phyloP scores from a whole-genome alignment of 2,329 filamentous ascomycete species.

The Aotearoamyces nothofagi region DNA sequence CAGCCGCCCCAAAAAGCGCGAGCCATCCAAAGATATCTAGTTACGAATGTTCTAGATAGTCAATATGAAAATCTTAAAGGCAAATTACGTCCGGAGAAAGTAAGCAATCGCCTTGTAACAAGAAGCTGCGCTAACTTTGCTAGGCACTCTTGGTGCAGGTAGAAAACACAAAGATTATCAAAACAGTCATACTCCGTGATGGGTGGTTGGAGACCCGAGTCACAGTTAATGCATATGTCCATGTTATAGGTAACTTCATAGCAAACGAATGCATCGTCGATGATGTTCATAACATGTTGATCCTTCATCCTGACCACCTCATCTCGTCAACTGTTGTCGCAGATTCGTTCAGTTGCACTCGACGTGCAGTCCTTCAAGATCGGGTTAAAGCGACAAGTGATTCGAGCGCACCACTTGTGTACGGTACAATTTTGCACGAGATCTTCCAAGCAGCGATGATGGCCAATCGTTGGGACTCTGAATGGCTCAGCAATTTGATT shows the following conservation, averaged over 20 bases:
- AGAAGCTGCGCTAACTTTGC: neutral
- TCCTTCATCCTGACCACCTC: constrained; percentile 88
- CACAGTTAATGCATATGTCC: constrained; percentile 60
- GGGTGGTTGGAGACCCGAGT: constrained; percentile 78
- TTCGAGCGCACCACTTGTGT: constrained; percentile 66
- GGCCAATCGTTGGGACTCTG: constrained; percentile 63
- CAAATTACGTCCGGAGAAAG: constrained; percentile 53
- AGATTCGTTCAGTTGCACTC: constrained; percentile 87
- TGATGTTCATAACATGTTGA: constrained; percentile 69
- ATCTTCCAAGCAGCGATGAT: constrained; percentile 85
- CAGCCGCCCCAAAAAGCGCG: constrained; percentile 53
- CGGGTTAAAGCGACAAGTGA: constrained; percentile 83
- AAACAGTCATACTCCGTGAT: constrained; percentile 62
- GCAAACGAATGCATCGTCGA: constrained; percentile 63
- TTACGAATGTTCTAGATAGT: constrained; percentile 57
- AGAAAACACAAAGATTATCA: constrained; percentile 51
- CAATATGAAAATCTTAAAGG: constrained; percentile 51
- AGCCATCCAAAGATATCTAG: constrained; percentile 75
- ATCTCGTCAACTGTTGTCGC: constrained; percentile 90
- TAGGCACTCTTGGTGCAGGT: constrained; percentile 47
- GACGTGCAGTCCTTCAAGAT: constrained; percentile 85
- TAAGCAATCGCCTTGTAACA: constrained; percentile 22
- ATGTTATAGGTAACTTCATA: constrained; percentile 71
- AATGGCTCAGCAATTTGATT: constrained; percentile 52
- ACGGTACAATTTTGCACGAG: constrained; percentile 88